Evolutionary conservation across 1,139 yeast genomes (phyloP).

Genomic region (Nadsonia starkeyi-henricii): DNA sequence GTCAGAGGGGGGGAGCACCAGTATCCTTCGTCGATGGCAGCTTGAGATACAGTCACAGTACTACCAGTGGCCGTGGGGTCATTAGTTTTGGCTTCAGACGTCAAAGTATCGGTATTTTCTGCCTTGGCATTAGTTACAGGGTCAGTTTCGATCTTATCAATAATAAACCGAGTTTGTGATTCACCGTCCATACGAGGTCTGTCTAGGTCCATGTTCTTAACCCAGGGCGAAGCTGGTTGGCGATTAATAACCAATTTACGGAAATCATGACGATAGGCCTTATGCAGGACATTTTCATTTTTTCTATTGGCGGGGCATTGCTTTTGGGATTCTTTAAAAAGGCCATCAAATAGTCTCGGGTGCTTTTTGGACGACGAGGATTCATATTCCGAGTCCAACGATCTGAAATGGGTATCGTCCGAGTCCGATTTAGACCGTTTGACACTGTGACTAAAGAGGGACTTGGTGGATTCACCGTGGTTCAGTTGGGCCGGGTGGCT

Average conservation of each 20-base stretch:
- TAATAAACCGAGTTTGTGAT: neutral
- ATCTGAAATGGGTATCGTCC: too few relatives aligned
- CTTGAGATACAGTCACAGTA: conserved; percentile 3
- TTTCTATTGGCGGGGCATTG: too few relatives aligned
- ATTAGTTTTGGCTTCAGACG: neutral
- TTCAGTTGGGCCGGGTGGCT: too few relatives aligned
- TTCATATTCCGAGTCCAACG: too few relatives aligned
- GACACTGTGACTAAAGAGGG: too few relatives aligned
- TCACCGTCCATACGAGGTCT: neutral
- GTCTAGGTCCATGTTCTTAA: neutral
- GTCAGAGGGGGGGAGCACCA: conserved; percentile 69
- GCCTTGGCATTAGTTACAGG: neutral
- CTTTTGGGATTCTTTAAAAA: neutral
- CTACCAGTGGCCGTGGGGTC: neutral
- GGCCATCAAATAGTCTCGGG: neutral
- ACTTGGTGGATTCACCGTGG: too few relatives aligned
- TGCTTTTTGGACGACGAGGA: neutral
- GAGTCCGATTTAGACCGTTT: too few relatives aligned
- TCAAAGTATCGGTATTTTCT: neutral
- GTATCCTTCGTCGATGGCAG: conserved; percentile 36
- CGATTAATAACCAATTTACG: neutral
- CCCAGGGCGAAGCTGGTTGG: too few relatives aligned
- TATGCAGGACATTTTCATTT: too few relatives aligned
- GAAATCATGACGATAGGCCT: neutral
- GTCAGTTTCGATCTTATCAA: too few relatives aligned